phyloP scores from a whole-genome alignment of 257 asterid genomes.

The Jacaranda mimosifolia region DNA sequence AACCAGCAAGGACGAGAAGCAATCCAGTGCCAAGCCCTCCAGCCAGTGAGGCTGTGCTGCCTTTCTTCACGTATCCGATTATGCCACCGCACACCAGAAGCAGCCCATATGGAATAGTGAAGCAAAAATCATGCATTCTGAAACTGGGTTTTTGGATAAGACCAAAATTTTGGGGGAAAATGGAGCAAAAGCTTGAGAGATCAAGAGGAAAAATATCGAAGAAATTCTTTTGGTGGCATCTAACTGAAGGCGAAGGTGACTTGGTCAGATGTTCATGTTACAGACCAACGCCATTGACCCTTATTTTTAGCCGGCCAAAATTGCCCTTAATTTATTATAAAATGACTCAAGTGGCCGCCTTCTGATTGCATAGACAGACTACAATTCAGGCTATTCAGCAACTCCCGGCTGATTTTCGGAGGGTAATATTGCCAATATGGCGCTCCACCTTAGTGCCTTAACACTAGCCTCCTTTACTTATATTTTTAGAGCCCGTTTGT shows the following conservation, averaged over 20 bases:
- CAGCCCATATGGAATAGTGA: conserved; percentile 95
- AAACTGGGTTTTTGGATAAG: conserved; percentile 27
- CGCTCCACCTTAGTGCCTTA: background rate
- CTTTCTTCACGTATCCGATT: conserved; percentile 79
- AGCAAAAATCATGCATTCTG: conserved; percentile 95
- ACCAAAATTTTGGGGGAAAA: background rate
- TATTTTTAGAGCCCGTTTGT: too few species aligned
- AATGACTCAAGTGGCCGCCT: background rate
- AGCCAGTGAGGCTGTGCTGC: conserved; percentile 84
- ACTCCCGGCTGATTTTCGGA: background rate
- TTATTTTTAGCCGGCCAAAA: background rate
- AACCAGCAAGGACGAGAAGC: conserved; percentile 84
- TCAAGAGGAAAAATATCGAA: background rate
- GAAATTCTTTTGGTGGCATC: background rate
- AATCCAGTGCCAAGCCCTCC: conserved; percentile 88
- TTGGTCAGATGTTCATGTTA: background rate
- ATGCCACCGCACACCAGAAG: conserved; percentile 79
- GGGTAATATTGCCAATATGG: conserved; percentile 14
- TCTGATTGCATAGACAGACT: background rate
- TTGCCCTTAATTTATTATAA: background rate
- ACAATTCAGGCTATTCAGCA: background rate
- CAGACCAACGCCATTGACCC: conserved; percentile 23
- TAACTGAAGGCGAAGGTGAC: background rate
- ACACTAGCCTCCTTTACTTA: too few species aligned
- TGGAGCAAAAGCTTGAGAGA: background rate